Conservation (phyloP, 2,329 filamentous ascomycete species). For the Diaporthe vaccinii region DNA sequence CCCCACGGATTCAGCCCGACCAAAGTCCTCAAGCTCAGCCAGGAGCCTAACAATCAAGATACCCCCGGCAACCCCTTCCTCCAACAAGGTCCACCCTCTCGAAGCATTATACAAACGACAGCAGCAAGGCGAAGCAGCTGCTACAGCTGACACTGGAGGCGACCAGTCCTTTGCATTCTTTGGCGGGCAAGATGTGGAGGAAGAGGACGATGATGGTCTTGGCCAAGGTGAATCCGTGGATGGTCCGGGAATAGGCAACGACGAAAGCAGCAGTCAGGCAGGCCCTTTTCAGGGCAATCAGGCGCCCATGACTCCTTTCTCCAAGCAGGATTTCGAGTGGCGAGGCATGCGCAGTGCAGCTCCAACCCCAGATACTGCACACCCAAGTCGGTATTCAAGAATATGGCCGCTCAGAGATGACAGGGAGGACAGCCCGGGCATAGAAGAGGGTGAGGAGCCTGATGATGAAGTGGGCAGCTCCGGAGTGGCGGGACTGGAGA, state of each 20-base stretch:
- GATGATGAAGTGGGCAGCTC: slow-evolving; percentile 47
- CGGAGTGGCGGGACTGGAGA: slow-evolving; percentile 45
- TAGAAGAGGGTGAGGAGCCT: slow-evolving; percentile 55
- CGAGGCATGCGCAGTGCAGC: slow-evolving; percentile 87
- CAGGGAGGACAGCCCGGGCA: slow-evolving; percentile 58
- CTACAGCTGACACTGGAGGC: slow-evolving; percentile 56
- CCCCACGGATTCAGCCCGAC: slow-evolving; percentile 44
- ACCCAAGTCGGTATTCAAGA: slow-evolving; percentile 74
- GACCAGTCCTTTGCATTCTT: slow-evolving; percentile 85
- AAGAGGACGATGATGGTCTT: slow-evolving; percentile 52
- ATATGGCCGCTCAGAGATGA: slow-evolving; percentile 66
- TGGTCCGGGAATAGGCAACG: slow-evolving; percentile 42
- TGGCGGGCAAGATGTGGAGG: slow-evolving; percentile 59
- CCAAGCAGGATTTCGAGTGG: slow-evolving; percentile 81
- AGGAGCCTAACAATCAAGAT: slow-evolving; percentile 69
- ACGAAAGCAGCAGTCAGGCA: slow-evolving; percentile 44
- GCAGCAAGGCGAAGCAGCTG: slow-evolving; percentile 57
- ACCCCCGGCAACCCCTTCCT: slow-evolving; percentile 57
- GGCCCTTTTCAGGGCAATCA: slow-evolving; percentile 47
- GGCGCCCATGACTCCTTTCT: slow-evolving; percentile 85
- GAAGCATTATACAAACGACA: slow-evolving; percentile 91
- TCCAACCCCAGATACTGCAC: slow-evolving; percentile 93
- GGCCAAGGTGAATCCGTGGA: slow-evolving; percentile 59
- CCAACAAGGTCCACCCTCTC: slow-evolving; percentile 79
- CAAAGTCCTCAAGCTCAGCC: slow-evolving; percentile 65